Evolutionary conservation across 441 rosid species (phyloP), one percentile per base, ranked within the genome.

Genomic region (Biscutella laevigata): DNA sequence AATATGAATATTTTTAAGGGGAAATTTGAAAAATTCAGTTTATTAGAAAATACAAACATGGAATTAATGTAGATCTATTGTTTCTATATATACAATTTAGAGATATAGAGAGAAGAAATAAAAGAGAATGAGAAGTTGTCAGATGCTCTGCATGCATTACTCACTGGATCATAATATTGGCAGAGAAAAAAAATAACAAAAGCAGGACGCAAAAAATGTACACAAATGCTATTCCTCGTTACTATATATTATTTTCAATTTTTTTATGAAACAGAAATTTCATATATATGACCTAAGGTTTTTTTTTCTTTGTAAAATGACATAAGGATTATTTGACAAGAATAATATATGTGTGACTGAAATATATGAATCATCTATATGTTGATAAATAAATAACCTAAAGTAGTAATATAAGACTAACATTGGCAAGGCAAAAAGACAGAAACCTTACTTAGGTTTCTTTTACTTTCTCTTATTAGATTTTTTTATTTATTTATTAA

Each of bases 131-230:
- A 57, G 25, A 57, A 45, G 38, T 51, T 59, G 70, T 66, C 70
- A 59, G 61, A 52, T 45, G 43, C 61, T 55, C 61, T 59, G 66
- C 65, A 66, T 59, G 70, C 65, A 66, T 66, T 59, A 59, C 70
- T 66, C 70, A 39, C 66, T 66, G 70, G 61, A 66, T 66, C 70
- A 66, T 52, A 30, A 43, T 37, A 43, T 37, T 43, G 61, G 36
- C 70, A 59, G 65, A 30, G 39, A 37, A 58, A 37, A 26, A 38
- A 61, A 32, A 49, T 8, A 48, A 26, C 44, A 57, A 57, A 44
- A 59, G 44, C 44, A 66, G 32, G 48, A 66, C 27, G 55, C 54
- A 58, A 42, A 58, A 45, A 21, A 51, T 58, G 25, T 53, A 52
- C 50, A 30, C 44, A 38, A 43, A 35, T 43, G 25, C 48, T 55